Evolutionary conservation across 129 eudicot species (phyloP), one percentile per base, ranked within the genome.

Genomic region (Mikania micrantha): DNA sequence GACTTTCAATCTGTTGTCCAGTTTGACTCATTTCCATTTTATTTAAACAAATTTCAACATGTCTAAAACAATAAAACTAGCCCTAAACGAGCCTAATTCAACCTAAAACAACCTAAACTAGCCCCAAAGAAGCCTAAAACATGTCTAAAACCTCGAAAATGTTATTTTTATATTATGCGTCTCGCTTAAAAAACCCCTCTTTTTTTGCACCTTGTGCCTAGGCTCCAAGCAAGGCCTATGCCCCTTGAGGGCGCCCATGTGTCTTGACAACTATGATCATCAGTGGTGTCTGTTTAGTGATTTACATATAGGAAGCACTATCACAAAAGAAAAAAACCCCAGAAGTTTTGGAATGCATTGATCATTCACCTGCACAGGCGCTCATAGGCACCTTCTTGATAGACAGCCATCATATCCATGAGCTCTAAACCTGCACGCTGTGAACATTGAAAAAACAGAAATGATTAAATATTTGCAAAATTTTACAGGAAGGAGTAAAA

Each of bases 331-430:
- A 17, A 63, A 20, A 41, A 21, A 67, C 28, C 34, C 54, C 49
- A 50, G 36, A 69, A 47, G 42, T 56, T 32, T 19, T 6, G 47
- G 59, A 40, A 39, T 21, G 58, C 19, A 60, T 47, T 19, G 15
- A 42, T 15, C 25, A 19, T 40, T 86, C 75, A 92, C 98, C 98
- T 93, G 92, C 98, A 93, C 39, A 89, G 68, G 42, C 98, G 96
- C 67, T 93, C 96, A 81, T 93, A 89, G 25, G 98, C 96, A 59
- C 98, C 98, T 78, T 93, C 98, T 82, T 93, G 98, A 81, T 93
- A 86, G 75, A 88, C 95, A 70, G 96, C 96, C 98, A 93, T 93
- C 98, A 93, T 88, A 81, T 93, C 98, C 98, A 93, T 93, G 69
- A 93, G 89, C 77, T 93, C 98, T 76, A 93, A 67, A 72, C 98